Base-by-base conservation (phyloP, 331 rosid genomes). In the Quercus phellos region DNA sequence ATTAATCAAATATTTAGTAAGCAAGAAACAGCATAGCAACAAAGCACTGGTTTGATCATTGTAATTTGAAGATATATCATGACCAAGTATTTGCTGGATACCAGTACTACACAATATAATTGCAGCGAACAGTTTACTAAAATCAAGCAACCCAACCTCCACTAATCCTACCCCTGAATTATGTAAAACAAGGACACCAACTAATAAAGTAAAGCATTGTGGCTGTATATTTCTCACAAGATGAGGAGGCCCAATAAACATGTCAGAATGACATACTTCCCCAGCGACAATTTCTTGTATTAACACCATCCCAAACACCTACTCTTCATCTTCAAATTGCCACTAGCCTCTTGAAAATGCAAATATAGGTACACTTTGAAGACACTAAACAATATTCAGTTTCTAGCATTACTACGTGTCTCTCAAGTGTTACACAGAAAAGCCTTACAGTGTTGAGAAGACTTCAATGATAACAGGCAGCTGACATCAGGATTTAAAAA, bases 1-100 rank as follows among this genome's bases (percentile, higher is more conserved):
- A 18, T 55, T 19, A 80, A 61, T 32, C 67, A 70, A 59, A 56
- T 68, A 81, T 70, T 76, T 66, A 30, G 60, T 63, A 54, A 82
- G 68, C 55, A 56, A 73, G 46, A 70, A 81, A 64, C 42, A 74
- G 21, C 61, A 61, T 27, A 38, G 35, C 74, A 74, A 74, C 56
- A 38, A 74, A 60, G 26, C 69, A 22, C 8, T 32, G 50, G 22
- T 32, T 64, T 18, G 16, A 6, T 30, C 4, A 18, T 64, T 64
- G n/a, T 0, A 17, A 21, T 32, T 43, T 30, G 14, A 64, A 64
- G 13, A n/a, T 18, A 14, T 4, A 66, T 66, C 24, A 66, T 0
- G 11, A 18, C 46, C 3, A 64, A 18, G 50, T 18, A 30, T 18
- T 64, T 18, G 16, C 12, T 8, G 30, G 64, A 56, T 56, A 30